These are phyloP conservation scores for Leucocoprinus birnbaumii DNA, from an alignment of 768 basidiomycete species.

Conservation along the genomic window DNA sequence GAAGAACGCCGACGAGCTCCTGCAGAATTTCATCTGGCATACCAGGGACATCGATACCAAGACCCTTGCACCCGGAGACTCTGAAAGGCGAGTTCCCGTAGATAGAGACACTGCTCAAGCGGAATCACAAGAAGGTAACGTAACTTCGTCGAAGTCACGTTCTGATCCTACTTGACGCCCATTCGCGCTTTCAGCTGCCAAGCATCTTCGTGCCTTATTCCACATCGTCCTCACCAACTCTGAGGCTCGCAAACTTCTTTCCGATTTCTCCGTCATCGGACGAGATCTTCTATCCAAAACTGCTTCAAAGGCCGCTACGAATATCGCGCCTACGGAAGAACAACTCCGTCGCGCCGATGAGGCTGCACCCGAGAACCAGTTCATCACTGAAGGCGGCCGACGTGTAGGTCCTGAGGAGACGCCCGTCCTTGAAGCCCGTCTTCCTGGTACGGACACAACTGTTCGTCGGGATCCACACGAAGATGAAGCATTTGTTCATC, in stretches of 20 bases:
- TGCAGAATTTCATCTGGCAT: constrained; percentile 90
- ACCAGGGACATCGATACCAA: constrained; percentile 51
- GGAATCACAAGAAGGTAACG: constrained; percentile 66
- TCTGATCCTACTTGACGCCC: background rate
- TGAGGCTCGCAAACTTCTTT: constrained; percentile 85
- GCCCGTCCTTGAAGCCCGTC: constrained; percentile 27
- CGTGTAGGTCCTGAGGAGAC: constrained; percentile 27
- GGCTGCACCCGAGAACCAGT: constrained; percentile 65
- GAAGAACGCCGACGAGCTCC: constrained; percentile 89
- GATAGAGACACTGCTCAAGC: constrained; percentile 48
- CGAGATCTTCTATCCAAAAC: constrained; percentile 81
- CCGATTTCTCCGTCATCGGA: constrained; percentile 74
- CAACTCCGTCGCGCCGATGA: constrained; percentile 64
- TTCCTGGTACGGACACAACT: constrained; percentile 28
- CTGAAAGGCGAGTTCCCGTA: constrained; percentile 34
- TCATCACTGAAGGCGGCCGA: constrained; percentile 46
- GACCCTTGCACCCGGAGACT: constrained; percentile 22
- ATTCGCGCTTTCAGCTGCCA: constrained; percentile 55
- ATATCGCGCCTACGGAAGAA: constrained; percentile 64
- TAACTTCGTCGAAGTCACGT: background rate
- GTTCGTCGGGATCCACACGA: constrained; percentile 48
- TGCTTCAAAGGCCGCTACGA: constrained; percentile 66
- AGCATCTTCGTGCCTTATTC: constrained; percentile 85
- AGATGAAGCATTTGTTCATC: constrained; percentile 32
- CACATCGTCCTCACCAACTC: constrained; percentile 90